Evolutionary conservation across 352 stramenopile species (phyloP), one percentile per base, ranked within the genome.

Genomic region (Thalassiosira sp.): DNA sequence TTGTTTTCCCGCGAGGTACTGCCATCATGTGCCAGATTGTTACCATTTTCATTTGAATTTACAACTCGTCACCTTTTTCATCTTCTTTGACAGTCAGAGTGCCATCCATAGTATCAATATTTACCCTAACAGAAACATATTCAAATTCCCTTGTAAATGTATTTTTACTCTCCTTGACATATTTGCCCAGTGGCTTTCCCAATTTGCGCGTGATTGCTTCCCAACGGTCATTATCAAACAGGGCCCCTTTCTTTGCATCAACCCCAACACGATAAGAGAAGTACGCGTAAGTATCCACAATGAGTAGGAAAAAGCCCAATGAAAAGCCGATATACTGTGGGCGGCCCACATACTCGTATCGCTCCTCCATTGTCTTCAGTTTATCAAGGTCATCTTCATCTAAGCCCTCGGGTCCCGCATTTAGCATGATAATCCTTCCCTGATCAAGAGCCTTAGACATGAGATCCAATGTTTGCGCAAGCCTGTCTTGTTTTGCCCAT

Each of bases 261-360:
- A 73, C 62, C 33, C 63, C 63, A 49, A 51, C 45, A 28, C 67
- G 57, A 20, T 74, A 80, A 0, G 72, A 75, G 53, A 80, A 80
- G 45, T 75, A 80, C 7, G 56, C 40, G 37, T 51, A 56, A 13
- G 48, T 28, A 13, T 80, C 72, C 10, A 80, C 62, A 49, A 69
- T 25, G 0, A 80, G 57, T 16, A 80, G 57, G 43, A 80, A 80
- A n/a, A 61, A 33, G 7, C 51, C 72, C 7, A 80, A 22, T 35
- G 35, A 40, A 67, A 70, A 80, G 24, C 61, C 48, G 48, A 75
- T 80, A 1, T 22, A 53, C 13, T 56, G 16, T 25, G 56, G 27
- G 1, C 40, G 15, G 16, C 64, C 43, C 31, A 80, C 27, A 31
- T 71, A 42, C 0, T 16, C n/a, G 45, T 80, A 80, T 40, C 72